These are phyloP conservation scores for Eucalyptus pauciflora DNA, from an alignment of 345 rosid genomes.

Conservation along the genomic window DNA sequence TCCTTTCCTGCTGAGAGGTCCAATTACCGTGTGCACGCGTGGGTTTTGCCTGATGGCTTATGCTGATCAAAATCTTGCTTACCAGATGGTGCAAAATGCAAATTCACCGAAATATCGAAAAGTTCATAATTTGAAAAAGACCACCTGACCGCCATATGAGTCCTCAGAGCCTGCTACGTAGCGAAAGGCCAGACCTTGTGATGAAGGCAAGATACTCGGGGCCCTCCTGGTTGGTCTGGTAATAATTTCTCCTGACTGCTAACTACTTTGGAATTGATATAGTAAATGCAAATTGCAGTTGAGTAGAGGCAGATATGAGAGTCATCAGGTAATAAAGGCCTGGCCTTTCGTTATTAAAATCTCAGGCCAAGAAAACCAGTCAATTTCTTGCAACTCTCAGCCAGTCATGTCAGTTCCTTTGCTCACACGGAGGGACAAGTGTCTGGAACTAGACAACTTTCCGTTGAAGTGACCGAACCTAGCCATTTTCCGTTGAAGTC, in stretches of 20 bases:
- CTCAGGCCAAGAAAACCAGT: not conserved
- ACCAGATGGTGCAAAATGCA: not conserved
- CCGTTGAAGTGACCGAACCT: not conserved
- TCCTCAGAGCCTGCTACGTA: not conserved
- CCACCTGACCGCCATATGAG: not conserved
- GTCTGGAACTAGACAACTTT: no score
- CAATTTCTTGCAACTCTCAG: not conserved
- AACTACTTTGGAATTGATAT: constrained; percentile 27
- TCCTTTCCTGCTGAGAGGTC: not conserved
- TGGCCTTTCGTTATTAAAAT: not conserved
- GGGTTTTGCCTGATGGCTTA: not conserved
- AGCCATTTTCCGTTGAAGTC: not conserved
- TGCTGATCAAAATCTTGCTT: not conserved
- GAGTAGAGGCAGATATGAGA: constrained; percentile 1
- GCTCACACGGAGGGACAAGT: not conserved
- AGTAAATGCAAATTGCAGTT: not conserved
- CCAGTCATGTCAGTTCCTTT: not conserved
- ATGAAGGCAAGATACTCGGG: not conserved
- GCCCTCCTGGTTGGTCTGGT: not conserved
- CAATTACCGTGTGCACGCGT: not conserved
- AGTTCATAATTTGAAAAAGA: not conserved
- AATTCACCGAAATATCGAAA: not conserved
- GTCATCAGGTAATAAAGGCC: constrained; percentile 1
- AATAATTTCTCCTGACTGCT: constrained; percentile 12
- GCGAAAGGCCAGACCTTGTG: not conserved